A percentile compares a stretch with the other conserved stretches of the same genome.
Conservation (phyloP, 805 yeast species). For the Metschnikowia peoriensis region DNA sequence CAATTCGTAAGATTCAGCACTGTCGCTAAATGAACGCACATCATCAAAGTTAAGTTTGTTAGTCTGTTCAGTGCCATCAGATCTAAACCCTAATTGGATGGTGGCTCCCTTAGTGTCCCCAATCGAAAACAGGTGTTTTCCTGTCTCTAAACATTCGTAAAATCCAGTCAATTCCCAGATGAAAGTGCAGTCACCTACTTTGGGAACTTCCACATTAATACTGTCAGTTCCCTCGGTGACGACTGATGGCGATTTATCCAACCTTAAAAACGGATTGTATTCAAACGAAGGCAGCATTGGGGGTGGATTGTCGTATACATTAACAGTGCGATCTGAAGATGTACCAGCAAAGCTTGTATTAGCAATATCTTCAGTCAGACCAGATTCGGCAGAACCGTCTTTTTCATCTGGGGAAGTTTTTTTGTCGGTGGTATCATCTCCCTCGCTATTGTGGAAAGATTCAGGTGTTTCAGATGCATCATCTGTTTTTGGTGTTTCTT, state of each 20-base stretch:
- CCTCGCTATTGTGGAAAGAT: too few relatives aligned
- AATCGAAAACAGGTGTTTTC: not conserved
- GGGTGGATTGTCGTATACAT: not conserved
- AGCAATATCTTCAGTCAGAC: too few relatives aligned
- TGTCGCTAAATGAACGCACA: not conserved
- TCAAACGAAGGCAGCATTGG: not conserved
- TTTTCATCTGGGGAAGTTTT: too few relatives aligned
- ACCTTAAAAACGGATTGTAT: not conserved
- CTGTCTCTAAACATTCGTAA: not conserved
- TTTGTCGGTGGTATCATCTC: too few relatives aligned
- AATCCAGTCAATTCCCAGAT: slow-evolving; percentile 1
- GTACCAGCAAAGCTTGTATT: too few relatives aligned
- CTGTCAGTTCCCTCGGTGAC: not conserved
- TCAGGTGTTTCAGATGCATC: too few relatives aligned
- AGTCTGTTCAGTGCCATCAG: not conserved
- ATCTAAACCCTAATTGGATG: not conserved
- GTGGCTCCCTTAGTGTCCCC: not conserved
- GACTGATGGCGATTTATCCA: not conserved
- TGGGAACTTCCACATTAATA: not conserved
- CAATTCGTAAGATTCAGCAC: not conserved
- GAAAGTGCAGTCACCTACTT: not conserved
- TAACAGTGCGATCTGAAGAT: not conserved
- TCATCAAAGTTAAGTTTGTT: not conserved
- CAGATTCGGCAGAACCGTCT: too few relatives aligned
- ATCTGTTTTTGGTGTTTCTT: too few relatives aligned